Conservation (phyloP, 2,329 filamentous ascomycete genomes). For the Fusarium papillatum region DNA sequence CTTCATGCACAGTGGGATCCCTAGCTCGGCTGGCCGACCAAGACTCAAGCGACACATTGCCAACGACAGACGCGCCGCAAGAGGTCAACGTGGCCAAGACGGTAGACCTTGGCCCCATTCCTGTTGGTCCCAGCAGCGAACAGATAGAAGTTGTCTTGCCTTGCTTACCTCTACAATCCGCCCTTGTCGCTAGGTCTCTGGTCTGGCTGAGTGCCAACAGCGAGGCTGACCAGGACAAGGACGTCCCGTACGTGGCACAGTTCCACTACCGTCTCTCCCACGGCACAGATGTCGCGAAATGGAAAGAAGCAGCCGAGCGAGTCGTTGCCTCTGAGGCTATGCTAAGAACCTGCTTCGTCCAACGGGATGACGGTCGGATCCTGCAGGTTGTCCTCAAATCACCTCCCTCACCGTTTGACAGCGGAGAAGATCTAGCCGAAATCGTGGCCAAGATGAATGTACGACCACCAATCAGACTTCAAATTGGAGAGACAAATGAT, state of each 20-base stretch:
- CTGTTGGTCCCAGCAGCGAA: neutral
- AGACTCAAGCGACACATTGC: neutral
- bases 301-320: constrained; percentile 2
- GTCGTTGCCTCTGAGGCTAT: constrained; percentile 14
- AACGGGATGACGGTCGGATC: constrained; percentile 20
- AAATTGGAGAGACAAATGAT: neutral
- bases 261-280: constrained; percentile 15
- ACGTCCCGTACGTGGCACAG: constrained; percentile 26
- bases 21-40: neutral
- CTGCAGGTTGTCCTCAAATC: constrained; percentile 21
- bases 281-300: constrained; percentile 5
- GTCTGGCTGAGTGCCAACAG: constrained; percentile 4
- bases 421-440: neutral
- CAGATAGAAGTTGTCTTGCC: constrained; percentile 13
- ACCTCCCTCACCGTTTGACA: neutral
- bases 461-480: constrained; percentile 7
- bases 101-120: neutral
- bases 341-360: constrained; percentile 23
- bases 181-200: constrained; percentile 14
- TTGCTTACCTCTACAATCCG: constrained; percentile 27
- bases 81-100: neutral
- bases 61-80: neutral
- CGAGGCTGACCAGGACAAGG: neutral
- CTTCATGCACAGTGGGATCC: neutral
- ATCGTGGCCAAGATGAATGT: constrained; percentile 10